phyloP scores from a whole-genome alignment of 1,284 basidiomycete species.

The Ganoderma meredithae region DNA sequence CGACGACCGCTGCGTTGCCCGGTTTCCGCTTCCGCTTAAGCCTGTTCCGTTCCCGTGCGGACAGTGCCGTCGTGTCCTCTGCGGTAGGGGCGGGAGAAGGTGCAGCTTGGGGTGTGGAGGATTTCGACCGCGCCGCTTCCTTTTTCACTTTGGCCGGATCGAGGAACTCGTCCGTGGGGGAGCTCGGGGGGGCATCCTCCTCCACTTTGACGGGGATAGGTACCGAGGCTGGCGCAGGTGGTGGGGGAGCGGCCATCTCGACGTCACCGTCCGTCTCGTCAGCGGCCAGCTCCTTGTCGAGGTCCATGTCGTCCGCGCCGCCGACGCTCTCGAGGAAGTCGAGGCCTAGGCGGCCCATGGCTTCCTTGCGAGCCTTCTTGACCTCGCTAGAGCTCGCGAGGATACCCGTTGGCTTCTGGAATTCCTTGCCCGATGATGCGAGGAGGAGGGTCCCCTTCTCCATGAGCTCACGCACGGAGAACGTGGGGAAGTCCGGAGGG shows the following conservation, averaged over 20 bases:
- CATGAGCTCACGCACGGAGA: constrained; percentile 81
- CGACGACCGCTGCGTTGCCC: constrained; percentile 81
- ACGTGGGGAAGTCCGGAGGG: constrained; percentile 69
- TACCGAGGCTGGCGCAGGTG: background rate
- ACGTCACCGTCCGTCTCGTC: constrained; percentile 53
- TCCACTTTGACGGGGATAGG: constrained; percentile 45
- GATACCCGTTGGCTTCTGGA: constrained; percentile 72
- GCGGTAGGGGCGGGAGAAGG: constrained; percentile 56
- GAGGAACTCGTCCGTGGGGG: constrained; percentile 34
- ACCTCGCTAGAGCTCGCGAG: constrained; percentile 76
- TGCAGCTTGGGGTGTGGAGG: constrained; percentile 60
- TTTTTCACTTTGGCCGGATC: constrained; percentile 38
- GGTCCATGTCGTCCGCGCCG: constrained; percentile 76
- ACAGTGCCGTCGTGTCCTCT: constrained; percentile 62
- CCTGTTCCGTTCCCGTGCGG: constrained; percentile 89
- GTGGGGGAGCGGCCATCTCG: constrained; percentile 44
- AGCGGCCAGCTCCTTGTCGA: constrained; percentile 79
- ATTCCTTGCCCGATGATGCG: constrained; percentile 90
- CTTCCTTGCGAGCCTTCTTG: constrained; percentile 82
- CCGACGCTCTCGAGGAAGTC: constrained; percentile 80
- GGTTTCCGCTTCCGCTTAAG: constrained; percentile 91
- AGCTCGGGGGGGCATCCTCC: constrained; percentile 40
- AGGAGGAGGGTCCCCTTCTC: constrained; percentile 79
- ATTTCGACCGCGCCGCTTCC: constrained; percentile 46
- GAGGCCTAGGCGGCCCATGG: constrained; percentile 82